These are phyloP conservation scores for Schrenkiella parvula DNA, from an alignment of 345 rosid species.

Conservation along the genomic window DNA sequence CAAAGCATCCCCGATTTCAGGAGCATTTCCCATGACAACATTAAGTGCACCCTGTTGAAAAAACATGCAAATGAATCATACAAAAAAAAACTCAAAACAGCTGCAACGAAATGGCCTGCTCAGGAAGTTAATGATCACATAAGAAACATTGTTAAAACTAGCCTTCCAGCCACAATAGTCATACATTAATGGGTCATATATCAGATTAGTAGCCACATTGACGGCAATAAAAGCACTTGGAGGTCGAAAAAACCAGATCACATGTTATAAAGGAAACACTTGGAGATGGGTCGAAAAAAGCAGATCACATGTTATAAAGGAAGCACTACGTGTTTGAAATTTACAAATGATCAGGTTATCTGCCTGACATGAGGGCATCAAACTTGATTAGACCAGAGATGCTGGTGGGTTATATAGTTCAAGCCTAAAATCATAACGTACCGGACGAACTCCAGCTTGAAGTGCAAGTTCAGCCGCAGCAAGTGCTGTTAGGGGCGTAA, in stretches of 20 bases:
- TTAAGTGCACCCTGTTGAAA: constrained; percentile 68
- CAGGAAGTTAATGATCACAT: constrained; percentile 2
- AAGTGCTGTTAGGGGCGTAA: constrained; percentile 91
- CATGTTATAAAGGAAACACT: constrained; percentile 6
- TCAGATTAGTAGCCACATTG: constrained; percentile 17
- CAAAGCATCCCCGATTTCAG: constrained; percentile 84
- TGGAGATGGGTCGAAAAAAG: not conserved
- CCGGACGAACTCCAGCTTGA: constrained; percentile 99
- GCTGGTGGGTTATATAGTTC: constrained; percentile 6
- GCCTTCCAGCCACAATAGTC: constrained; percentile 9
- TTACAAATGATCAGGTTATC: not conserved
- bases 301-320: constrained; percentile 4
- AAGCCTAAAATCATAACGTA: constrained; percentile 38
- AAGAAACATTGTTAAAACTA: constrained; percentile 2
- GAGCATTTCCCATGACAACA: constrained; percentile 85
- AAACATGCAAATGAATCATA: constrained; percentile 18
- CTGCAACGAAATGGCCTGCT: not conserved
- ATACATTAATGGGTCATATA: not conserved
- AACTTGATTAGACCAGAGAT: constrained; percentile 5
- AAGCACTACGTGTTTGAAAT: not conserved
- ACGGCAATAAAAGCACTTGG: not conserved
- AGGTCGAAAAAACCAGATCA: not conserved
- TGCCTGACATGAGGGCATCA: not conserved
- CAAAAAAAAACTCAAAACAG: not conserved
- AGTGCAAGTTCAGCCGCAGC: constrained; percentile 93